Evolutionary conservation across 2,329 filamentous ascomycete species (phyloP), one percentile per base, ranked within the genome.

Genomic region (Fonsecaea nubica): DNA sequence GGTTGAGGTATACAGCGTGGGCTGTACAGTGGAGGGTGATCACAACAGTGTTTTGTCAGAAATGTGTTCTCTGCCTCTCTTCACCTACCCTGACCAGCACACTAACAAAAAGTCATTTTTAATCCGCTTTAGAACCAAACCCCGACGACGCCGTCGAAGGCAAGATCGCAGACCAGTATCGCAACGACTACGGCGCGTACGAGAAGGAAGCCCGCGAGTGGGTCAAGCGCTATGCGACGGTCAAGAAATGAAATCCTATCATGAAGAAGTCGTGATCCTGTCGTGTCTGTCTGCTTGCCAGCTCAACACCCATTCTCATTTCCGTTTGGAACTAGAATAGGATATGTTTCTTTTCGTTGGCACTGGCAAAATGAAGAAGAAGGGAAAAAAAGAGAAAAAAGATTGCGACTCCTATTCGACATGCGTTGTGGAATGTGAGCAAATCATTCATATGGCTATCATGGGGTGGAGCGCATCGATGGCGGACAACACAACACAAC

Each of bases 121-220:
- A 2, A 12, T 35, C 12, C 8, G 32, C 13, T 62, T 21, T 87
- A 68, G 91, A 93, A 80, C 93, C 93, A 1, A 91, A 93, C 83
- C 89, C 92, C 6, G 93, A 96, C 74, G 93, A 97, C 79, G 91
- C 93, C 33, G 90, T 97, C 71, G 93, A 97, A 84, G 83, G 88
- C 2, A 85, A 89, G 70, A 96, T 97, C 76, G 93, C 92, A 25
- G 91, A 96, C 68, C 90, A 96, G 82, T 97, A 86, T 80, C 88
- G 88, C 77, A 85, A 84, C 69, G 86, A 93, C 74, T 82, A 85
- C 52, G 80, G 82, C 58, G 85, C 84, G 71, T 97, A 91, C 75
- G 89, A 93, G 64, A 90, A 90, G 83, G 89, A 86, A 58, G 93
- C 89, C 7, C 86, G 84, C 78, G 82, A 85, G n/a, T 93, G 92